Evolutionary conservation across 345 rosid genomes (phyloP), one percentile per base, ranked within the genome.

Genomic region (Citrus sp.): DNA sequence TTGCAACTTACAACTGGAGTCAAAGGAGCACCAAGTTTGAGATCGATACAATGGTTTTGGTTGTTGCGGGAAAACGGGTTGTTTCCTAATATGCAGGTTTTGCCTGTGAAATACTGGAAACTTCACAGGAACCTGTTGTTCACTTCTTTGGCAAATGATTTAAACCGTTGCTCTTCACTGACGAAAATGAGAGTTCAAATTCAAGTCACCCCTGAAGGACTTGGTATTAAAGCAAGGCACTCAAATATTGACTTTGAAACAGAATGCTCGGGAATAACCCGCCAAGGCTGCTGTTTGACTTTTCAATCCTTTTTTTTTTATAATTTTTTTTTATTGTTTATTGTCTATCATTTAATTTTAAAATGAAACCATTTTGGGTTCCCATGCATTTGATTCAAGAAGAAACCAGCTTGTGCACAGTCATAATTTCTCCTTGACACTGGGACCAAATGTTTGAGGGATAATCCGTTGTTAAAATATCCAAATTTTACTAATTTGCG

Each of bases 201-300:
- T 5, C 58, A 16, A 18, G 22, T 18, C 58, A 18, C 58, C 58
- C 58, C 2, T 1, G 62, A 51, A 37, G 37, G 77, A 61, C 37
- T 37, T 9, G 68, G 58, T 38, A 14, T 59, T 25, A 13, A 18
- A 14, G n/a, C 13, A 64, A 64, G 42, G 55, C 67, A 16, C 67
- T 61, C 55, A 8, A 38, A 60, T 25, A 14, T 60, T 73, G 77
- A 73, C 67, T 24, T 16, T 13, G 16, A 4, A 19, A 2, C 27
- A 61, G 19, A 10, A n/a, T 2, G 34, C 37, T 14, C 7, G 37
- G 76, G 28, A 37, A 9, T 54, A 32, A 40, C 24, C 56, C 21
- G 58, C 58, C 67, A 74, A 9, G 68, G 34, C 38, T 73, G 56
- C 68, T 40, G 10, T 74, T 74, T 74, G 77, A 74, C 69, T 40